A percentile compares a stretch with the other conserved stretches of the same genome.
These are phyloP conservation scores for Tetradesmus lagerheimii DNA, from an alignment of 139 green algal species.

Conservation along the genomic window DNA sequence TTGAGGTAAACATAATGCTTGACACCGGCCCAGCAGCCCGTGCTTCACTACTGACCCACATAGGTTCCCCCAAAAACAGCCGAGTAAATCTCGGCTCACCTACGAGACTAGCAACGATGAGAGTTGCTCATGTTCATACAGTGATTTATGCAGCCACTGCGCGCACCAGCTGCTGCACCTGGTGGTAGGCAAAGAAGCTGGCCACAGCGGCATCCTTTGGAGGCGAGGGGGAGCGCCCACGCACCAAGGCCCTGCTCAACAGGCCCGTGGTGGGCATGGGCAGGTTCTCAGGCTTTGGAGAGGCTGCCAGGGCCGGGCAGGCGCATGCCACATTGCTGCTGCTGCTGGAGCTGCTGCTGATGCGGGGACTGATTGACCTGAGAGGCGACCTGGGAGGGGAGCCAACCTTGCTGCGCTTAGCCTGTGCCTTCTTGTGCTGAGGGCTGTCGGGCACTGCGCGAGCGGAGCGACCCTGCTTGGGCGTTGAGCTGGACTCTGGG, in stretches of 20 bases:
- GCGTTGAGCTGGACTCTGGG: not conserved
- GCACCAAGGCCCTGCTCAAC: not conserved
- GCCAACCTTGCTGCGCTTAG: slow-evolving; percentile 21
- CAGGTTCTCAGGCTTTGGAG: slow-evolving; percentile 36
- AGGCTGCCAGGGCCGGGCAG: slow-evolving; percentile 20
- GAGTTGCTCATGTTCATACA: not conserved
- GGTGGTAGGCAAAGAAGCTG: not conserved
- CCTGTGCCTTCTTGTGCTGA: not conserved
- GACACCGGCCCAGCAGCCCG: not conserved
- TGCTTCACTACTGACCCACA: not conserved
- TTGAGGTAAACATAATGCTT: not conserved
- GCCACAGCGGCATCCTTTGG: slow-evolving; percentile 35
- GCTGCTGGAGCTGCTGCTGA: not conserved
- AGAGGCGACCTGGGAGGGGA: not conserved
- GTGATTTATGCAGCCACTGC: slow-evolving; percentile 16
- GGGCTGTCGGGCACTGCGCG: not conserved
- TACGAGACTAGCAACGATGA: not conserved
- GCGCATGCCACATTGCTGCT: slow-evolving; percentile 1
- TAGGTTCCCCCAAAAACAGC: not conserved
- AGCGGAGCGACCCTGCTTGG: not conserved
- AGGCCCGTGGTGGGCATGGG: slow-evolving; percentile 27
- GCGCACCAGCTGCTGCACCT: slow-evolving; percentile 1
- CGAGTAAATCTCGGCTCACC: not conserved
- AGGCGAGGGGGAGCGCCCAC: slow-evolving; percentile 19
- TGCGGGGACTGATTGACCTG: not conserved